Conservation (phyloP, 306 rosid species). For the Mimosa bimucronata region DNA sequence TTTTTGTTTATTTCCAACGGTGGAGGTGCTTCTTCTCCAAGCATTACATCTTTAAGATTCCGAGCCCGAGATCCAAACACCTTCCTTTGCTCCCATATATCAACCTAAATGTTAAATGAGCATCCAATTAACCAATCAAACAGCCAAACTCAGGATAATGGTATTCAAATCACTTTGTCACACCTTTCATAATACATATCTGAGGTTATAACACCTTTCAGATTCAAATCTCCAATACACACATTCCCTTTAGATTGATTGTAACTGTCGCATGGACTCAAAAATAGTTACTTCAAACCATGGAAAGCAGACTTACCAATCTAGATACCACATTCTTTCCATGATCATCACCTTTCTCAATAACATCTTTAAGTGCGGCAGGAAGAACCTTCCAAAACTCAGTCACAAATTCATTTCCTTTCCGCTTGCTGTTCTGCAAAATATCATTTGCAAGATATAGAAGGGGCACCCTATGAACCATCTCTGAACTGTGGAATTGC, state of each 20-base stretch:
- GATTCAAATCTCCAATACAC: slow-evolving; percentile 1
- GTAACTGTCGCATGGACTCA: background rate
- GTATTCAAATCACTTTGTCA: slow-evolving; percentile 27
- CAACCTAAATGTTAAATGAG: slow-evolving; percentile 57
- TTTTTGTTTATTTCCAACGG: slow-evolving; percentile 76
- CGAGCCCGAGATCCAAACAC: slow-evolving; percentile 80
- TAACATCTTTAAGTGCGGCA: slow-evolving; percentile 66
- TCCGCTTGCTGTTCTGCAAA: slow-evolving; percentile 89
- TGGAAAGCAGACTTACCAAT: slow-evolving; percentile 58
- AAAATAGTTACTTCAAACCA: slow-evolving; percentile 30
- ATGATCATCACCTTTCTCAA: slow-evolving; percentile 59
- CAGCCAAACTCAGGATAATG: slow-evolving; percentile 24
- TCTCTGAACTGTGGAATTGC: slow-evolving; percentile 68
- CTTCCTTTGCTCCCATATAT: slow-evolving; percentile 87
- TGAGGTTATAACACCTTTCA: slow-evolving; percentile 16
- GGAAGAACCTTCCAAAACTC: slow-evolving; percentile 98
- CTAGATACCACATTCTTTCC: slow-evolving; percentile 66
- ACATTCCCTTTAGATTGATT: slow-evolving; percentile 4
- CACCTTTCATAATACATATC: slow-evolving; percentile 15
- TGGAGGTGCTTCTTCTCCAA: slow-evolving; percentile 77
- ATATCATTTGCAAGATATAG: slow-evolving; percentile 95
- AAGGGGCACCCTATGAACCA: slow-evolving; percentile 72
- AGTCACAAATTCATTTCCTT: slow-evolving; percentile 90
- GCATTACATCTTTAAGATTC: slow-evolving; percentile 78
- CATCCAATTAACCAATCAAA: slow-evolving; percentile 28